These are phyloP conservation scores for Colletotrichum lindemuthianum DNA, from an alignment of 2,329 filamentous ascomycete genomes.

Conservation along the genomic window DNA sequence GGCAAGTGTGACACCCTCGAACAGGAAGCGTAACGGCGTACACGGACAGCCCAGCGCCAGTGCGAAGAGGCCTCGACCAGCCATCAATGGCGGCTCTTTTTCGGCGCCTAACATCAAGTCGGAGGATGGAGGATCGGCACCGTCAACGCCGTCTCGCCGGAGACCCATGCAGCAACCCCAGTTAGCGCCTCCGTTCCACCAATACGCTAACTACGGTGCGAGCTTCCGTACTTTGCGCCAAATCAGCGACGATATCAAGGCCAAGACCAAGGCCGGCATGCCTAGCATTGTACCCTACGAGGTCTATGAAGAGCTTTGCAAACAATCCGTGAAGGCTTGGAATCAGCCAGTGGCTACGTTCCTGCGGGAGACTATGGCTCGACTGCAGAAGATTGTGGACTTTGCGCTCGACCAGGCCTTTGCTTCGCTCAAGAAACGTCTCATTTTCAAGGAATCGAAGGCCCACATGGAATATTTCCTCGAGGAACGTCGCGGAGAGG, in stretches of 20 bases:
- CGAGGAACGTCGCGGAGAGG: slow-evolving; percentile 47
- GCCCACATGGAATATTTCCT: slow-evolving; percentile 58
- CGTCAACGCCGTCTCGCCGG: slow-evolving; percentile 17
- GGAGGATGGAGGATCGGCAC: slow-evolving; percentile 42
- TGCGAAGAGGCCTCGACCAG: slow-evolving; percentile 32
- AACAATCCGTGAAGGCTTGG: slow-evolving; percentile 69
- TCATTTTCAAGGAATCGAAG: slow-evolving; percentile 60
- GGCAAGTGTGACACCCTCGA: slow-evolving; percentile 36
- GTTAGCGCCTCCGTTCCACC: slow-evolving; percentile 46
- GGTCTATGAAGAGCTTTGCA: slow-evolving; percentile 68
- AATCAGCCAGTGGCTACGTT: slow-evolving; percentile 60
- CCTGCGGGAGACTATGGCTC: slow-evolving; percentile 56
- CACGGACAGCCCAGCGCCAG: slow-evolving; percentile 36
- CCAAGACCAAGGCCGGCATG: slow-evolving; percentile 65
- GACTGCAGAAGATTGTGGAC: slow-evolving; percentile 58
- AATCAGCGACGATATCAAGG: slow-evolving; percentile 64
- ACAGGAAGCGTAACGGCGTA: slow-evolving; percentile 38
- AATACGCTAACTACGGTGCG: slow-evolving; percentile 51
- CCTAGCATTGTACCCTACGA: slow-evolving; percentile 68
- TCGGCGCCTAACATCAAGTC: slow-evolving; percentile 45
- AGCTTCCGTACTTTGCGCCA: slow-evolving; percentile 57
- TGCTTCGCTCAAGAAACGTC: slow-evolving; percentile 54
- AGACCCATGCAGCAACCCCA: slow-evolving; percentile 32
- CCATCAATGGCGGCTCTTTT: slow-evolving; percentile 34
- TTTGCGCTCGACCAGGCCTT: slow-evolving; percentile 59